Base-by-base conservation (phyloP, 192 early-diverging fungal species). In the Coemansia erecta region DNA sequence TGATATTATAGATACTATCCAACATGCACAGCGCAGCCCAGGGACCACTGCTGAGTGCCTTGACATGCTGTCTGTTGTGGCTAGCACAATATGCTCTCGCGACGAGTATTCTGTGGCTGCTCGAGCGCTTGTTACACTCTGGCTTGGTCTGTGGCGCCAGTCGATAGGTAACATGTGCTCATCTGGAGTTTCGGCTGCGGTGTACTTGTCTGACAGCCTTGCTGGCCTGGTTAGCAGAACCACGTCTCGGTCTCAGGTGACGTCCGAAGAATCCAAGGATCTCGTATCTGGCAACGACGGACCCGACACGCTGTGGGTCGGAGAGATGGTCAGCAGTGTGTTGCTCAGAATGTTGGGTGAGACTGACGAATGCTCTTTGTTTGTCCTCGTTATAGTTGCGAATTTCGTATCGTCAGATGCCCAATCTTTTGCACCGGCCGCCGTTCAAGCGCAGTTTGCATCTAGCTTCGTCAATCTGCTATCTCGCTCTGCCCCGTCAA, bases 81-180 rank as follows among this genome's bases (percentile, higher is more conserved):
- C 43, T 14, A 14, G 53, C 23, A 11, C 50, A 13, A 26, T 37
- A 3, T 53, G 52, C n/a, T 2, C 13, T 56, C 1, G 17, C 49
- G 37, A 40, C 48, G 13, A 18, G 15, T 3, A 21, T 45, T 0
- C 8, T 33, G 24, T 13, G 1, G 47, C 47, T 21, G 47, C 47
- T 53, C 51, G 28, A 4, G 13, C 24, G 9, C 53, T 63, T 18
- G 45, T 41, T 8, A 22, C 61, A 14, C 53, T 75, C 44, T 75
- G 72, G 72, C 58, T 75, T 33, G 54, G 35, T 1, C 43, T 75
- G 39, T 75, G 72, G 72, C 53, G 33, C 11, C 51, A 57, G 53
- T 60, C 61, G 18, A 10, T 73, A 56, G 21, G 40, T 17, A 17
- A 18, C 19, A 18, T 46, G n/a, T 7, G 44, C 44, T 45, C 14